Conservation (phyloP, 306 rosid genomes). For the Geum urbanum region DNA sequence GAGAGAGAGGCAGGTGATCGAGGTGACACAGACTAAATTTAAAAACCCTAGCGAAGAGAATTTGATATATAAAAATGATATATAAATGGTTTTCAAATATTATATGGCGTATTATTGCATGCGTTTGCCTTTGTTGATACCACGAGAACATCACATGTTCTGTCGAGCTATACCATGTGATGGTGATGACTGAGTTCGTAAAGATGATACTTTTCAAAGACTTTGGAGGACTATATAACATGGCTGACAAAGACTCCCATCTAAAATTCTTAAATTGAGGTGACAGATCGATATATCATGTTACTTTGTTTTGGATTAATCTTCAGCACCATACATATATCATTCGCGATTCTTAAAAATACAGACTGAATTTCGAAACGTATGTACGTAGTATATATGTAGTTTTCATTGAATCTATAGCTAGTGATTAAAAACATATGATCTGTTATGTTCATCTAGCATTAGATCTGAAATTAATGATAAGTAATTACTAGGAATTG, state of each 20-base stretch:
- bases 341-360: too few relatives aligned
- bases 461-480: too few relatives aligned
- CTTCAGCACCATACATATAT: background rate
- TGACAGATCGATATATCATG: background rate
- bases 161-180: conserved; percentile 5
- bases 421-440: too few relatives aligned
- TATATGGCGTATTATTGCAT: background rate
- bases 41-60: background rate
- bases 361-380: too few relatives aligned
- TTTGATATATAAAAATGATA: background rate
- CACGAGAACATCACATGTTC: background rate
- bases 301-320: background rate
- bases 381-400: too few relatives aligned
- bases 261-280: too few relatives aligned
- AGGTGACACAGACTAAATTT: too few relatives aligned
- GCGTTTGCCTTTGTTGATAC: background rate
- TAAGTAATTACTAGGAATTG: too few relatives aligned
- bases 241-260: background rate
- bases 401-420: too few relatives aligned
- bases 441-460: too few relatives aligned
- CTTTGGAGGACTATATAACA: background rate
- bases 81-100: too few relatives aligned
- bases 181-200: conserved; percentile 2
- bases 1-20: too few relatives aligned
- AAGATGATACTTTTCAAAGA: background rate